Conservation (phyloP, 108 stramenopile species). For the Pseudonitzschia multistriata region DNA sequence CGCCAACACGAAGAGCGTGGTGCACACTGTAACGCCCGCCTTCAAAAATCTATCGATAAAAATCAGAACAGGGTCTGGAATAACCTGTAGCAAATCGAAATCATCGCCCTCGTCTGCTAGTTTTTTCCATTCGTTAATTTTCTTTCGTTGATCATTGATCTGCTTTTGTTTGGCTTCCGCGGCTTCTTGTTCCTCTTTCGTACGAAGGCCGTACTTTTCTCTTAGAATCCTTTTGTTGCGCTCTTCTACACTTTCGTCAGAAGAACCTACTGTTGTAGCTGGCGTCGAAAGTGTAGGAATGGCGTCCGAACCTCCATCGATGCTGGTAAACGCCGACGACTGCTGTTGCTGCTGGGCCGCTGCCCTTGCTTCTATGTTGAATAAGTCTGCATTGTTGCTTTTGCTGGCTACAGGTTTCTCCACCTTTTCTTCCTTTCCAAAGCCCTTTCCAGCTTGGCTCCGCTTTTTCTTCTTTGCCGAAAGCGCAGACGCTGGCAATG, state of each 20-base stretch:
- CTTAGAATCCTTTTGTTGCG: slow-evolving; percentile 58
- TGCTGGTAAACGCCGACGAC: slow-evolving; percentile 15
- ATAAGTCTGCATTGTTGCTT: not conserved
- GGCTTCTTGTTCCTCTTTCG: slow-evolving; percentile 71
- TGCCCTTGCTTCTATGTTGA: slow-evolving; percentile 2
- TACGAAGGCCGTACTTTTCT: slow-evolving; percentile 68
- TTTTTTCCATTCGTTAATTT: slow-evolving; percentile 51
- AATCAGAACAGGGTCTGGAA: slow-evolving; percentile 61
- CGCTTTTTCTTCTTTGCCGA: slow-evolving; percentile 22
- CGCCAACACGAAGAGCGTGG: slow-evolving; percentile 58
- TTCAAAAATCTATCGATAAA: slow-evolving; percentile 77
- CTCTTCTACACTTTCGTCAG: slow-evolving; percentile 48
- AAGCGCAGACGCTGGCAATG: not conserved
- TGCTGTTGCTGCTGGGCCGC: not conserved
- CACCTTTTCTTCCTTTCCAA: slow-evolving; percentile 25
- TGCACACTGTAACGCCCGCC: slow-evolving; percentile 55
- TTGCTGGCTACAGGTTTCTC: slow-evolving; percentile 3
- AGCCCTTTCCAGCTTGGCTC: slow-evolving; percentile 19
- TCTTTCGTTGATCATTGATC: slow-evolving; percentile 43
- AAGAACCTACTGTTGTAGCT: not conserved
- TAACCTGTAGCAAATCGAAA: slow-evolving; percentile 59
- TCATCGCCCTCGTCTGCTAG: slow-evolving; percentile 53
- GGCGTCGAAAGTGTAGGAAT: slow-evolving; percentile 31
- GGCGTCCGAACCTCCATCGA: slow-evolving; percentile 41
- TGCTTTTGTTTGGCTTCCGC: slow-evolving; percentile 29